Percentiles rank a stretch among this genome's conserved stretches.
Conservation (phyloP, 768 basidiomycete genomes). For the Suillus discolor region DNA sequence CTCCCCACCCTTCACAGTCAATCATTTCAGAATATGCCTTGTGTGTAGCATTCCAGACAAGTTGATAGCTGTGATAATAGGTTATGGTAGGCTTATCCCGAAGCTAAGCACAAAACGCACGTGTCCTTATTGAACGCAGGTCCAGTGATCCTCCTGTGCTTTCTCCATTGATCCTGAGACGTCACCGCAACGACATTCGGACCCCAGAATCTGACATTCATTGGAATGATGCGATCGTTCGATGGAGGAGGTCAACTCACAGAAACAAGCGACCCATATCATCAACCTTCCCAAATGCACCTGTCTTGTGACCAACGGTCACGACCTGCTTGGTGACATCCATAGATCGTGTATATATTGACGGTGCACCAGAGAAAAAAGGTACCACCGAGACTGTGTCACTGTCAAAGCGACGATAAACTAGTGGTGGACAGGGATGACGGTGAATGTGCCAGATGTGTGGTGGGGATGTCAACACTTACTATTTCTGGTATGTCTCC, state of each 20-base stretch:
- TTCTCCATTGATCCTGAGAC: slow-evolving; percentile 21
- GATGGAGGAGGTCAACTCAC: slow-evolving; percentile 16
- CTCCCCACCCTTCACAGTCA: slow-evolving; percentile 19
- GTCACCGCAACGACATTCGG: slow-evolving; percentile 17
- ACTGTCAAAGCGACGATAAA: slow-evolving; percentile 20
- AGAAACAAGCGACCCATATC: slow-evolving; percentile 14
- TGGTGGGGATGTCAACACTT: background rate
- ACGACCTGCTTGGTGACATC: slow-evolving; percentile 24
- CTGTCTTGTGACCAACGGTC: slow-evolving; percentile 19
- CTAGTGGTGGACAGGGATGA: slow-evolving; percentile 9
- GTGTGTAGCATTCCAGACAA: slow-evolving; percentile 23
- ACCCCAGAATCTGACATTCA: slow-evolving; percentile 19
- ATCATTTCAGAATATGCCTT: slow-evolving; percentile 24
- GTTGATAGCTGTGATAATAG: slow-evolving; percentile 18
- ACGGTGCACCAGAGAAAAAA: slow-evolving; percentile 21
- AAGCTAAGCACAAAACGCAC: slow-evolving; percentile 14
- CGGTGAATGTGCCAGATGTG: background rate
- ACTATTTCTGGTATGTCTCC: slow-evolving; percentile 25
- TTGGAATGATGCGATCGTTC: slow-evolving; percentile 2
- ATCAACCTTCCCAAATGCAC: slow-evolving; percentile 23
- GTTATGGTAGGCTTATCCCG: background rate
- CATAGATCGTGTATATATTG: slow-evolving; percentile 25
- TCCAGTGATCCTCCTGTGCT: slow-evolving; percentile 20
- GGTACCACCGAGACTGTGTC: slow-evolving; percentile 26
- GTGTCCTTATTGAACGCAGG: slow-evolving; percentile 28